These are phyloP conservation scores for Rhodotorula sp. DNA, from an alignment of 1,284 basidiomycete species.

Conservation along the genomic window DNA sequence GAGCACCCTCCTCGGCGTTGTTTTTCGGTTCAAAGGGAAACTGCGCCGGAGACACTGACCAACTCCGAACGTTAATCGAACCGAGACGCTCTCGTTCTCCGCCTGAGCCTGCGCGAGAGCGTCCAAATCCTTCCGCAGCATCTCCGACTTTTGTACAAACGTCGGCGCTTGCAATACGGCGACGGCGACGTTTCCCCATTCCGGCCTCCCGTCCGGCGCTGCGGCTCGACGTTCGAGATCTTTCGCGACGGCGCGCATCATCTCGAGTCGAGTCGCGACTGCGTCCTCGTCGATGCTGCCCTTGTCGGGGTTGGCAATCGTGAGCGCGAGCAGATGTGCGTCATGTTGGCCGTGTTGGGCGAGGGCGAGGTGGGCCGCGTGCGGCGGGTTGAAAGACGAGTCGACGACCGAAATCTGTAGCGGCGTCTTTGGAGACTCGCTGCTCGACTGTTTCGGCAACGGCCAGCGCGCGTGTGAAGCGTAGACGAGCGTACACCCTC, in stretches of 20 bases:
- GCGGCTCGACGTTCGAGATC: constrained; percentile 35
- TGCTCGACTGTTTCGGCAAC: background rate
- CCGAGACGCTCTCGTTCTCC: constrained; percentile 33
- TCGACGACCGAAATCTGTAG: constrained; percentile 66
- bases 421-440: background rate
- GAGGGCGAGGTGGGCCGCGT: constrained; percentile 78
- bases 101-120: constrained; percentile 1
- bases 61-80: constrained; percentile 66
- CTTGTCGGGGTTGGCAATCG: constrained; percentile 89
- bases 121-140: constrained; percentile 52
- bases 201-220: background rate
- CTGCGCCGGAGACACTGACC: constrained; percentile 16
- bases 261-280: constrained; percentile 50
- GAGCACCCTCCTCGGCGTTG: background rate
- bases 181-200: constrained; percentile 65
- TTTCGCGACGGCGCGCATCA: constrained; percentile 49
- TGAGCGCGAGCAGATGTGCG: constrained; percentile 76
- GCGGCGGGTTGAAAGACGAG: constrained; percentile 93
- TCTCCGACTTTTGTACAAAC: constrained; percentile 76
- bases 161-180: constrained; percentile 83
- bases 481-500: constrained; percentile 38
- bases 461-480: constrained; percentile 46
- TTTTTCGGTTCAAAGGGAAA: too few relatives aligned
- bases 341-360: constrained; percentile 61
- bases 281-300: constrained; percentile 56